Conservation (phyloP, 2,329 filamentous ascomycete genomes). For the Aspergillus bombycis region DNA sequence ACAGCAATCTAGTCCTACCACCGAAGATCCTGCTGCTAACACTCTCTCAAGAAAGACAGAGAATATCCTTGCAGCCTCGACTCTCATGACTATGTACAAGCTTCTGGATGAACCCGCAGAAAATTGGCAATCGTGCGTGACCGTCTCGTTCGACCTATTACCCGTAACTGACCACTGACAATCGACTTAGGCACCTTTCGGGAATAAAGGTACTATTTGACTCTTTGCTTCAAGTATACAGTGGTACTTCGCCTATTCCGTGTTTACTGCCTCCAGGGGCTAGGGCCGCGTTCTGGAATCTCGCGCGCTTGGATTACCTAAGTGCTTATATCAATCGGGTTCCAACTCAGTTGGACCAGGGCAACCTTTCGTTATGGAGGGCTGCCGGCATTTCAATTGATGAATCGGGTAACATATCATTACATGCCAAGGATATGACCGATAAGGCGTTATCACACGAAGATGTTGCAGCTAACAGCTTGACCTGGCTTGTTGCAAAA, state of each 20-base stretch:
- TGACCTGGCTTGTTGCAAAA: slow-evolving; percentile 66
- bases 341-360: slow-evolving; percentile 60
- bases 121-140: slow-evolving; percentile 57
- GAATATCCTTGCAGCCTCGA: slow-evolving; percentile 62
- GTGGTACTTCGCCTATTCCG: slow-evolving; percentile 10
- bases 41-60: slow-evolving; percentile 52
- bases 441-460: slow-evolving; percentile 52
- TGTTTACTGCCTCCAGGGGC: slow-evolving; percentile 53
- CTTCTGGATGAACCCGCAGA: slow-evolving; percentile 63
- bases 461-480: slow-evolving; percentile 63
- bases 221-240: slow-evolving; percentile 41
- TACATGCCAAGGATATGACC: neutral
- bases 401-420: slow-evolving; percentile 44
- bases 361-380: slow-evolving; percentile 61
- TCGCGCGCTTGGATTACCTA: slow-evolving; percentile 64
- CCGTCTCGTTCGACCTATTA: slow-evolving; percentile 10
- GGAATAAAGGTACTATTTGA: slow-evolving; percentile 62
- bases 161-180: neutral
- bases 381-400: slow-evolving; percentile 62
- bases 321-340: slow-evolving; percentile 63
- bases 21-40: slow-evolving; percentile 15
- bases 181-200: slow-evolving; percentile 56
- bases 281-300: slow-evolving; percentile 65
- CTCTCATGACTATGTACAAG: slow-evolving; percentile 65
- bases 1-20: slow-evolving; percentile 12